Percentiles rank a stretch among this genome's conserved stretches.
These are phyloP conservation scores for Ogataea thermomethanolica DNA, from an alignment of 805 yeast genomes.

Conservation along the genomic window DNA sequence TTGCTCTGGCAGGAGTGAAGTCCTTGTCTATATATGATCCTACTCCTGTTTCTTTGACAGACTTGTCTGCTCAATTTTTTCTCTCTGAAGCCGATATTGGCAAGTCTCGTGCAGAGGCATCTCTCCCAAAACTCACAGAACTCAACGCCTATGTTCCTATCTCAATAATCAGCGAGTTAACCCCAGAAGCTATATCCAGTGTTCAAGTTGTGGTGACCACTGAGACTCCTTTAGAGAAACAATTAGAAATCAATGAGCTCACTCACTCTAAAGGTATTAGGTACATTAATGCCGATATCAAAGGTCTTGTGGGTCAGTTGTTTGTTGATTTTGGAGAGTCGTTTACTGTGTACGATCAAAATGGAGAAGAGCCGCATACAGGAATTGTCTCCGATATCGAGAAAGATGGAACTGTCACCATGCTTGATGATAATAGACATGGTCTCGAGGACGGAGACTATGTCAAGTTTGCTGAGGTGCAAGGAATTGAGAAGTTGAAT, in stretches of 20 bases:
- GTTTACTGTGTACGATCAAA: constrained; percentile 77
- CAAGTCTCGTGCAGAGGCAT: constrained; percentile 65
- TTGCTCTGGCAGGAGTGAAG: constrained; percentile 96
- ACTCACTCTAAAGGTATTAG: constrained; percentile 74
- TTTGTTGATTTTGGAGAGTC: constrained; percentile 88
- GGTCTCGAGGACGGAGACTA: constrained; percentile 89
- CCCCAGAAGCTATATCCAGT: constrained; percentile 48
- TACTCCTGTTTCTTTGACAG: constrained; percentile 56
- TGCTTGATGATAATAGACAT: constrained; percentile 88
- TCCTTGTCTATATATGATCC: constrained; percentile 86
- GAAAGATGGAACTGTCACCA: constrained; percentile 84
- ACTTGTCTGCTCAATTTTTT: constrained; percentile 88
- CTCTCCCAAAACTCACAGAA: constrained; percentile 69
- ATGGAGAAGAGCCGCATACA: constrained; percentile 86
- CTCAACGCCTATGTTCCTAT: constrained; percentile 90
- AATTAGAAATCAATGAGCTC: constrained; percentile 66
- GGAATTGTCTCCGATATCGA: constrained; percentile 93
- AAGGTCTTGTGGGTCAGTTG: constrained; percentile 84
- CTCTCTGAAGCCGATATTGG: constrained; percentile 72
- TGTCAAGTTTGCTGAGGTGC: constrained; percentile 82
- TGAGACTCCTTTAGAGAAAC: constrained; percentile 66
- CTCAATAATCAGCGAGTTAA: constrained; percentile 54
- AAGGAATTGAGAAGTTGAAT: constrained; percentile 73
- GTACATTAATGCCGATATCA: constrained; percentile 75
- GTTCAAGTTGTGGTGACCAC: constrained; percentile 88